A percentile compares a stretch with the other conserved stretches of the same genome.
phyloP scores from a whole-genome alignment of 148 eudicot genomes.

The Silene conica region DNA sequence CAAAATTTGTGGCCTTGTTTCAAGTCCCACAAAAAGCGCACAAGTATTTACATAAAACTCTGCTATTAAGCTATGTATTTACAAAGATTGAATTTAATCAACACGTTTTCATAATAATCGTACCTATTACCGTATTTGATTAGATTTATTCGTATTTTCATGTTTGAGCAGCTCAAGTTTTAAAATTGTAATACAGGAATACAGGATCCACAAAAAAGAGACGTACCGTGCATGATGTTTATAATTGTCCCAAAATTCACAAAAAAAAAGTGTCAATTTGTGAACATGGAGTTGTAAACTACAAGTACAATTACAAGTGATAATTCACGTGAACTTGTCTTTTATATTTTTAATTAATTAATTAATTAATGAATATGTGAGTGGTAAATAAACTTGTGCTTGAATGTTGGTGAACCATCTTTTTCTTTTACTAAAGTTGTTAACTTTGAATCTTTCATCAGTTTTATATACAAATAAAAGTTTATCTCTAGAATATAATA shows the following conservation, averaged over 20 bases:
- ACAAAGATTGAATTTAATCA: no score
- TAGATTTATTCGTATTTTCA: no score
- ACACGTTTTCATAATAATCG: no score
- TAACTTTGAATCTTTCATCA: constrained; percentile 8
- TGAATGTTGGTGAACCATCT: not conserved
- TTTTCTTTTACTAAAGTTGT: constrained; percentile 4
- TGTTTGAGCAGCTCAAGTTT: no score
- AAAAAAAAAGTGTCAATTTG: constrained; percentile 8
- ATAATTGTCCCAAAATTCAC: not conserved
- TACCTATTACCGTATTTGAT: no score
- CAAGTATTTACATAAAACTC: no score
- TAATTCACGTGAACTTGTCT: not conserved
- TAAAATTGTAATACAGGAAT: no score
- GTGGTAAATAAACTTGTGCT: constrained; percentile 2
- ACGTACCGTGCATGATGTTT: not conserved
- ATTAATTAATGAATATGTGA: not conserved
- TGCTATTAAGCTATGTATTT: no score
- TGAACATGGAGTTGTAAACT: not conserved
- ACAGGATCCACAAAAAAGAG: not conserved
- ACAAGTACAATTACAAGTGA: not conserved
- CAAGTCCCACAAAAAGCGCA: not conserved
- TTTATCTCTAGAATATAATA: not conserved
- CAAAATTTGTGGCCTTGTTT: constrained; percentile 15
- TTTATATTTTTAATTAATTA: not conserved
- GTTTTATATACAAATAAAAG: not conserved